Conservation (phyloP, 306 rosid genomes). For the Acmispon strigosus region DNA sequence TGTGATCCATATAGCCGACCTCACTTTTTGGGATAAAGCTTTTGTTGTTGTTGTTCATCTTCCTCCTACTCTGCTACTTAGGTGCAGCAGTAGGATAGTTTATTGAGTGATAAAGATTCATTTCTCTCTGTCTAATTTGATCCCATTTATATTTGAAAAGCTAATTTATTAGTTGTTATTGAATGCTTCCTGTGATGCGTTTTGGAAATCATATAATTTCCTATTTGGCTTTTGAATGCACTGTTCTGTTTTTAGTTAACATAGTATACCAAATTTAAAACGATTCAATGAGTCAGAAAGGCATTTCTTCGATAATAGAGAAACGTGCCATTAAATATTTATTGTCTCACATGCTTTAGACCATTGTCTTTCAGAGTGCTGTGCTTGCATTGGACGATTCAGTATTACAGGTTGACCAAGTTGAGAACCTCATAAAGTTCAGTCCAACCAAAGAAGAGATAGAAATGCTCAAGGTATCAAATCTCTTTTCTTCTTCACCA, state of each 20-base stretch:
- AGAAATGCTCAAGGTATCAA: slow-evolving; percentile 70
- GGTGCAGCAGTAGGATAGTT: too few species aligned
- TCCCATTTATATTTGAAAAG: neutral
- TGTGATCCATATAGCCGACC: too few species aligned
- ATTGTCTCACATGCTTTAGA: slow-evolving; percentile 10
- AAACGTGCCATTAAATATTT: neutral
- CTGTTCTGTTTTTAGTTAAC: neutral
- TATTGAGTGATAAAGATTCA: too few species aligned
- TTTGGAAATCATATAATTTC: neutral
- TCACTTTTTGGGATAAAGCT: too few species aligned
- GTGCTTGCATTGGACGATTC: slow-evolving; percentile 84
- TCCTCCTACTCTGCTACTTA: too few species aligned
- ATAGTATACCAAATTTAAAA: neutral
- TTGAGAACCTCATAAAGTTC: slow-evolving; percentile 95
- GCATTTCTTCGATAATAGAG: slow-evolving; percentile 6
- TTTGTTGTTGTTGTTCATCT: too few species aligned
- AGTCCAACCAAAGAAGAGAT: slow-evolving; percentile 96
- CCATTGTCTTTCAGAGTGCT: slow-evolving; percentile 45
- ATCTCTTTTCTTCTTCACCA: neutral
- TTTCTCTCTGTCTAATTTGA: too few species aligned
- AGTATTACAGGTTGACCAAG: slow-evolving; percentile 71
- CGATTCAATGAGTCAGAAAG: neutral
- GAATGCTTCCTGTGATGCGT: neutral
- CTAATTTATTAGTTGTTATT: neutral
- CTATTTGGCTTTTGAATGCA: neutral